phyloP scores from a whole-genome alignment of 2,329 filamentous ascomycete species.

The Ceratocystis ficicola region DNA sequence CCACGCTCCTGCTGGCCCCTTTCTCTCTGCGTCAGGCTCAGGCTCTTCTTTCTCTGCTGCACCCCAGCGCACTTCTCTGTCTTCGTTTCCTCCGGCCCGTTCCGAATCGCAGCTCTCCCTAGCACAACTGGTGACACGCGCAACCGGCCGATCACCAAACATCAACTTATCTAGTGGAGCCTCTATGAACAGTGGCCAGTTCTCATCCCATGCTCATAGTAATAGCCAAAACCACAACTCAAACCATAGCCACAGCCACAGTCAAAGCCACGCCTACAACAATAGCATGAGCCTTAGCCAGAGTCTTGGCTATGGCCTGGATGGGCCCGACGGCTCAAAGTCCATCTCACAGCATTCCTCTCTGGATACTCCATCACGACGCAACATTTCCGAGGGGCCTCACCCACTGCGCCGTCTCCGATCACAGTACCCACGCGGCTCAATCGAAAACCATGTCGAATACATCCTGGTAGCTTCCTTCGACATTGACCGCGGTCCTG shows the following conservation, averaged over 20 bases:
- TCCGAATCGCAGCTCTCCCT: conserved; percentile 47
- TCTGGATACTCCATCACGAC: conserved; percentile 35
- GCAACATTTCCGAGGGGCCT: conserved; percentile 38
- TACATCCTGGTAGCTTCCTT: conserved; percentile 97
- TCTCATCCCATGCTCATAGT: not conserved
- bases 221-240: conserved; percentile 4
- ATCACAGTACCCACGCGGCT: conserved; percentile 64
- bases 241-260: not conserved
- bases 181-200: conserved; percentile 18
- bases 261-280: not conserved
- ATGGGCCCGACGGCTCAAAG: conserved; percentile 33
- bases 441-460: conserved; percentile 85
- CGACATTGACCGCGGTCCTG: conserved; percentile 86
- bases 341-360: conserved; percentile 52
- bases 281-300: conserved; percentile 15
- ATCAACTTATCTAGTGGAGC: conserved; percentile 37
- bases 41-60: not conserved
- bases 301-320: not conserved
- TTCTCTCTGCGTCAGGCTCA: not conserved
- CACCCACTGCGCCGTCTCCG: conserved; percentile 47
- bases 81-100: conserved; percentile 50
- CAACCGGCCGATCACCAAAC: conserved; percentile 37
- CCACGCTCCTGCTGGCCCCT: not conserved
- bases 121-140: conserved; percentile 18
- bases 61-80: conserved; percentile 43